Conservation (phyloP, 2,329 filamentous ascomycete species). For the Rhytidhysteron rufulum region DNA sequence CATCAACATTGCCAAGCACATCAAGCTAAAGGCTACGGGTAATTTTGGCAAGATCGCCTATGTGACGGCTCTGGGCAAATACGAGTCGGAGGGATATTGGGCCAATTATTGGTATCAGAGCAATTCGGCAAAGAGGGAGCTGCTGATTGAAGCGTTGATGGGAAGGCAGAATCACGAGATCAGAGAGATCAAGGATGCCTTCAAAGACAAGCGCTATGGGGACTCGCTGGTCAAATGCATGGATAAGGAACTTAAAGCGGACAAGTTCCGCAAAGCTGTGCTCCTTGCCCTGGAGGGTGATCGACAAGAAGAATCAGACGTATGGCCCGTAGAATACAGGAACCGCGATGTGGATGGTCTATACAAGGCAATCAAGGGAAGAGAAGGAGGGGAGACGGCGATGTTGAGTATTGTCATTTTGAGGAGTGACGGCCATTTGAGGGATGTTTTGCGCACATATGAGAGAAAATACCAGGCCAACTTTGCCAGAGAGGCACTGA, state of each 20-base stretch:
- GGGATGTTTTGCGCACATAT: conserved; percentile 75
- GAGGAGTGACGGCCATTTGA: conserved; percentile 75
- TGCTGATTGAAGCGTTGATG: conserved; percentile 91
- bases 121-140: conserved; percentile 76
- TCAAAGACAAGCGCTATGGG: conserved; percentile 86
- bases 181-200: conserved; percentile 77
- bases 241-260: conserved; percentile 86
- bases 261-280: conserved; percentile 92
- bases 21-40: conserved; percentile 72
- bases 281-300: conserved; percentile 77
- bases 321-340: conserved; percentile 53
- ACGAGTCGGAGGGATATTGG: conserved; percentile 96
- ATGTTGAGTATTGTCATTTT: conserved; percentile 84
- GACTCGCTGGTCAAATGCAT: conserved; percentile 81
- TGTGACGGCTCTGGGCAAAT: conserved; percentile 79
- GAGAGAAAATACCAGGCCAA: conserved; percentile 70
- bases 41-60: conserved; percentile 90
- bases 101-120: conserved; percentile 97
- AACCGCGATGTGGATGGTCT: conserved; percentile 68
- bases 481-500: conserved; percentile 82
- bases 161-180: conserved; percentile 88
- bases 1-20: conserved; percentile 82
- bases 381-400: conserved; percentile 75
- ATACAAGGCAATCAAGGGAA: conserved; percentile 64
- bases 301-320: conserved; percentile 75